Evolutionary conservation across 2,329 filamentous ascomycete species (phyloP).

Genomic region (Elsinoe australis): DNA sequence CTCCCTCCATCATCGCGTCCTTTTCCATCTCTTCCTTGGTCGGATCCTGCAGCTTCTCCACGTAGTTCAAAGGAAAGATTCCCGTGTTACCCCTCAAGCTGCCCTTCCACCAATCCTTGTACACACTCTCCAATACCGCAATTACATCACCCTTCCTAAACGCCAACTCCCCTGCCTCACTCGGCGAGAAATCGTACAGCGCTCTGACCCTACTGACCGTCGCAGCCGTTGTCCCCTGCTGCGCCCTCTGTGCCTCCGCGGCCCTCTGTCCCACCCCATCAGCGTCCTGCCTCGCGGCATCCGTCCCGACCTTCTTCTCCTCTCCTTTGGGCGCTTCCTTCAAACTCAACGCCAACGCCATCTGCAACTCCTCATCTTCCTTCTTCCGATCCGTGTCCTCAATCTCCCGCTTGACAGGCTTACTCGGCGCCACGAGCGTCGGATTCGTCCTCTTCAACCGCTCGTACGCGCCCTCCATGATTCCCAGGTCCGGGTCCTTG

Average conservation of each 20-base stretch:
- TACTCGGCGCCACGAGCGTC: conserved; percentile 81
- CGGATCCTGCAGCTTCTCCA: conserved; percentile 92
- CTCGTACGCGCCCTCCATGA: conserved; percentile 93
- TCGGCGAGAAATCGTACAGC: conserved; percentile 88
- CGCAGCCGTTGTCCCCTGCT: conserved; percentile 89
- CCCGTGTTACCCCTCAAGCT: conserved; percentile 89
- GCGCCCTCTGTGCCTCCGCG: too few relatives aligned
- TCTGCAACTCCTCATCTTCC: conserved; percentile 94
- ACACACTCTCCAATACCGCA: conserved; percentile 92
- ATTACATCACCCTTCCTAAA: conserved; percentile 97
- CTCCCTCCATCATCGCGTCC: conserved; percentile 89
- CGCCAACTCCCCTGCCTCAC: conserved; percentile 86
- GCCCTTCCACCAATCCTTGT: conserved; percentile 99
- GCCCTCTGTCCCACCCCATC: conserved; percentile 46
- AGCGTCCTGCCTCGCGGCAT: conserved; percentile 35
- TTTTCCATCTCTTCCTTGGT: conserved; percentile 89
- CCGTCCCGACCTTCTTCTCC: conserved; percentile 32
- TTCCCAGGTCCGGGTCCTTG: conserved; percentile 80
- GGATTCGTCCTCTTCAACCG: conserved; percentile 72
- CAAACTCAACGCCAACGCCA: conserved; percentile 85
- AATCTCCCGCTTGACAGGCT: conserved; percentile 85
- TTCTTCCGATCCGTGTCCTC: conserved; percentile 85
- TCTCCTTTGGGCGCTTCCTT: conserved; percentile 60
- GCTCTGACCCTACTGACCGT: conserved; percentile 92
- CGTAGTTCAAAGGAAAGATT: conserved; percentile 97